These are phyloP conservation scores for Trichopus zeylanicus DNA, from an alignment of 116 monocot genomes.

Conservation along the genomic window DNA sequence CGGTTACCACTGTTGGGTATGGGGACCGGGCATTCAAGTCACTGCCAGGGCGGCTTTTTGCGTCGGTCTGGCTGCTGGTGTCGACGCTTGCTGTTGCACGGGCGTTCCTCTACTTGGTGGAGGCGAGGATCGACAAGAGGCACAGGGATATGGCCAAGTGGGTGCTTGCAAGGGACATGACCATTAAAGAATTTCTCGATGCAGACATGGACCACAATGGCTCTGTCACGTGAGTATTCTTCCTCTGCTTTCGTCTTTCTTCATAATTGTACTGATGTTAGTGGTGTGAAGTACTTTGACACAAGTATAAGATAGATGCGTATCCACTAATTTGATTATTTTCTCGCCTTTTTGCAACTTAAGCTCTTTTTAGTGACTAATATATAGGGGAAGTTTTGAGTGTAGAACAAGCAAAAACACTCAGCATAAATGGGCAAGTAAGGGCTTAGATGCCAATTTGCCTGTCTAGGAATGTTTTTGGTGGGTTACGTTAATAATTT, in stretches of 20 bases:
- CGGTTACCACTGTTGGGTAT: slow-evolving; percentile 75
- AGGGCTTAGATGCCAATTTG: too few relatives aligned
- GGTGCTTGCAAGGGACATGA: slow-evolving; percentile 41
- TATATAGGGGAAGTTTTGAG: too few relatives aligned
- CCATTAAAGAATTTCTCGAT: slow-evolving; percentile 38
- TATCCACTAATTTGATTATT: too few relatives aligned
- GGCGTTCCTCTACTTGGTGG: slow-evolving; percentile 40
- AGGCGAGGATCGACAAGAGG: slow-evolving; percentile 49
- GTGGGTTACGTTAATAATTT: too few relatives aligned
- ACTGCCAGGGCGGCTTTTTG: slow-evolving; percentile 32
- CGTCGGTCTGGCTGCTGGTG: slow-evolving; percentile 33
- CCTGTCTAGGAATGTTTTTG: too few relatives aligned
- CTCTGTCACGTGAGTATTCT: slow-evolving; percentile 32
- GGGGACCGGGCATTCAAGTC: slow-evolving; percentile 45
- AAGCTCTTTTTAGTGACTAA: too few relatives aligned
- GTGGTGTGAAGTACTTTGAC: too few relatives aligned
- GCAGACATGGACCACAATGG: slow-evolving; percentile 50
- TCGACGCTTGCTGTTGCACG: slow-evolving; percentile 43
- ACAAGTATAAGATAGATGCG: too few relatives aligned
- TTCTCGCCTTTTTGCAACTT: too few relatives aligned
- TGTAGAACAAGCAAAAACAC: too few relatives aligned
- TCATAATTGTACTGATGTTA: background rate
- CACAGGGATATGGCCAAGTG: slow-evolving; percentile 38
- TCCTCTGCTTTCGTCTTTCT: background rate
- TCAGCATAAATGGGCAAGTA: too few relatives aligned